A percentile compares a stretch with the other conserved stretches of the same genome.
Conservation (phyloP, 306 rosid species). For the Sicyos edulis region DNA sequence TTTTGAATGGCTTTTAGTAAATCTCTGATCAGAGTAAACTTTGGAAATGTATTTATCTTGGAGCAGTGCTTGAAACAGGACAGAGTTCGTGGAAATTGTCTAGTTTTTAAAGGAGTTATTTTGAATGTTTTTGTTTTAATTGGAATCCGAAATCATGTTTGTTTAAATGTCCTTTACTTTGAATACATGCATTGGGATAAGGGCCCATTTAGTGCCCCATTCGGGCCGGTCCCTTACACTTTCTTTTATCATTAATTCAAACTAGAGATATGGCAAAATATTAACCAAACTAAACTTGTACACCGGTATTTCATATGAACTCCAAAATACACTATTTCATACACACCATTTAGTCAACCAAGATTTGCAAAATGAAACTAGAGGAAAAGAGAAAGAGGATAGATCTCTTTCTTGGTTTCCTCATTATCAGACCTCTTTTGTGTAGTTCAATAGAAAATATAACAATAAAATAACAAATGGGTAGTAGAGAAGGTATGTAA, state of each 20-base stretch:
- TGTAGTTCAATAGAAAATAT: background rate
- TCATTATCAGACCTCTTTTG: background rate
- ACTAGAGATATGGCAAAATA: background rate
- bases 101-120: too few relatives aligned
- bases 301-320: background rate
- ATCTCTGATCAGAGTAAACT: too few relatives aligned
- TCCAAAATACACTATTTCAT: background rate
- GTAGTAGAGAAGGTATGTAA: background rate
- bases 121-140: too few relatives aligned
- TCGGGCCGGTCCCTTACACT: too few relatives aligned
- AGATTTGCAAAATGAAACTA: background rate
- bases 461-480: background rate
- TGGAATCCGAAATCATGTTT: too few relatives aligned
- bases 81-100: too few relatives aligned
- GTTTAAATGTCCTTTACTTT: too few relatives aligned
- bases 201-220: too few relatives aligned
- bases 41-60: too few relatives aligned
- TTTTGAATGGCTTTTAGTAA: too few relatives aligned
- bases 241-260: background rate
- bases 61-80: too few relatives aligned
- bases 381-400: background rate
- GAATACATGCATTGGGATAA: too few relatives aligned
- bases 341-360: background rate
- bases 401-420: constrained; percentile 3
- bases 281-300: background rate